phyloP scores from a whole-genome alignment of 306 rosid species.

The Oxytropis ochrocephala region DNA sequence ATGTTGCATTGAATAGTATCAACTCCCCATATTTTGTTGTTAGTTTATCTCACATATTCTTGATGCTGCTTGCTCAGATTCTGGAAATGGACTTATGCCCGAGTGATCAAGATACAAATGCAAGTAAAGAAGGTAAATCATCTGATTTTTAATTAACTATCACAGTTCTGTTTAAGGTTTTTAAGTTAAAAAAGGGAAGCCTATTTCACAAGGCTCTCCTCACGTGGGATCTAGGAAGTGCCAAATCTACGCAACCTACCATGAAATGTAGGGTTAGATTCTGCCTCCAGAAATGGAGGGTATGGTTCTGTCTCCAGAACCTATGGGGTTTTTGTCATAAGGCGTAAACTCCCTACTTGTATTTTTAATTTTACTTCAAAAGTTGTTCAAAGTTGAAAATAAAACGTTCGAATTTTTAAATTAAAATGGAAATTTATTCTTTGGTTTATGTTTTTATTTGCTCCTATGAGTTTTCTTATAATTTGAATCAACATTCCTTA shows the following conservation, averaged over 20 bases:
- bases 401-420: not conserved
- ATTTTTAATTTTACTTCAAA: constrained; percentile 6
- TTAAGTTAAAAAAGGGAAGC: not conserved
- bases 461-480: constrained; percentile 12
- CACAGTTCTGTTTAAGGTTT: constrained; percentile 10
- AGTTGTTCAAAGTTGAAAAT: not conserved
- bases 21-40: not conserved
- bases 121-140: constrained; percentile 58
- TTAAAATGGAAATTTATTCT: constrained; percentile 4
- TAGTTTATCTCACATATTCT: constrained; percentile 14
- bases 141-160: constrained; percentile 16
- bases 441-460: not conserved
- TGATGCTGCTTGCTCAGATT: constrained; percentile 49
- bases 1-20: constrained; percentile 4
- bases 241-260: not conserved
- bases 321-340: not conserved
- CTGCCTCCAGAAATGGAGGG: not conserved
- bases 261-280: not conserved
- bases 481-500: not conserved
- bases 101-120: constrained; percentile 38
- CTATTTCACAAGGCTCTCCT: constrained; percentile 1
- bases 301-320: not conserved
- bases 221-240: constrained; percentile 7
- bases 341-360: not conserved
- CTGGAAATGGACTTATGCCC: constrained; percentile 86